These are phyloP conservation scores for Coemansia sp. DNA, from an alignment of 192 early-diverging fungal species.

Conservation along the genomic window DNA sequence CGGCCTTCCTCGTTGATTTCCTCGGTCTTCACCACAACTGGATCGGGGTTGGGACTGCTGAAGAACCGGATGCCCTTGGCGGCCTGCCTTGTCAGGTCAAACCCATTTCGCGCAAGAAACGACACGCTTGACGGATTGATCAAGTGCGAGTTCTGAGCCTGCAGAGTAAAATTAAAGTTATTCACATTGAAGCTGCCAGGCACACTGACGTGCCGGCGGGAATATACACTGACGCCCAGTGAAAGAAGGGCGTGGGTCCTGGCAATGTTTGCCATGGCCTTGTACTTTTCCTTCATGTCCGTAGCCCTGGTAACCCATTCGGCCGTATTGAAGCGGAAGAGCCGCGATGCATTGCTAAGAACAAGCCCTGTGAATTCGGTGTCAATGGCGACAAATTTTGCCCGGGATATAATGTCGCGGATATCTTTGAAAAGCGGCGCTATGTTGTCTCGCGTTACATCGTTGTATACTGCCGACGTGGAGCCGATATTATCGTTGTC, in stretches of 20 bases:
- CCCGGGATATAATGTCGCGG: conserved; percentile 46
- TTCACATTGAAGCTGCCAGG: conserved; percentile 67
- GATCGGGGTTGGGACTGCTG: conserved; percentile 56
- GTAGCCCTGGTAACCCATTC: conserved; percentile 52
- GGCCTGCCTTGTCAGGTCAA: conserved; percentile 83
- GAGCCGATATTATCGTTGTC: conserved; percentile 8
- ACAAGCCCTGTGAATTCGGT: conserved; percentile 91
- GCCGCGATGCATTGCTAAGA: conserved; percentile 27
- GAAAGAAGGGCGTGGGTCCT: conserved; percentile 78
- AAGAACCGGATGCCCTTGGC: conserved; percentile 77
- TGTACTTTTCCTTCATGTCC: conserved; percentile 85
- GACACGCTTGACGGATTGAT: conserved; percentile 70
- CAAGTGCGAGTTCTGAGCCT: conserved; percentile 60
- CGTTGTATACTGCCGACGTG: conserved; percentile 57
- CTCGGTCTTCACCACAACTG: conserved; percentile 24
- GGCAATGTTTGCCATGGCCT: conserved; percentile 69
- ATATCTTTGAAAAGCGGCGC: conserved; percentile 51
- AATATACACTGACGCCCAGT: conserved; percentile 68
- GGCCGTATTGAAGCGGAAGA: conserved; percentile 31
- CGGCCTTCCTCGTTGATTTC: conserved; percentile 37
- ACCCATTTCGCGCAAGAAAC: conserved; percentile 83
- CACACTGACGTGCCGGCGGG: conserved; percentile 15
- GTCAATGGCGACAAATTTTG: conserved; percentile 83
- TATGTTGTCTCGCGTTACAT: conserved; percentile 69
- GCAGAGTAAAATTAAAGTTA: conserved; percentile 56